A percentile compares a stretch with the other conserved stretches of the same genome.
These are phyloP conservation scores for Rhexocercosporidium sp. DNA, from an alignment of 2,329 filamentous ascomycete genomes.

Conservation along the genomic window DNA sequence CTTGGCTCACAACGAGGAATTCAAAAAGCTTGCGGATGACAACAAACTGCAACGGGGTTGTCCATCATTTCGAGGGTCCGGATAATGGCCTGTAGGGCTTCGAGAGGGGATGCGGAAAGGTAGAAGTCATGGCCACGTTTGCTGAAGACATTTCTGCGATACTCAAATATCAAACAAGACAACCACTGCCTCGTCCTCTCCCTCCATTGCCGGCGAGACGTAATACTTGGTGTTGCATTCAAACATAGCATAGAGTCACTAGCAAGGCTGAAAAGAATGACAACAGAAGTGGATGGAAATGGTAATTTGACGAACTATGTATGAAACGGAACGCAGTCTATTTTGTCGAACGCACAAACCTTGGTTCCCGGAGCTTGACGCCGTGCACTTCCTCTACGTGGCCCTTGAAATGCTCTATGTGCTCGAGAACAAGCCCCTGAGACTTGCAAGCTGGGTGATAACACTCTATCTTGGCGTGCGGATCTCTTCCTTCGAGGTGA, in stretches of 20 bases:
- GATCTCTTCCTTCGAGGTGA: too few relatives aligned
- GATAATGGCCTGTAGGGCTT: too few relatives aligned
- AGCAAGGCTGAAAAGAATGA: background rate
- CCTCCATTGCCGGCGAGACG: too few relatives aligned
- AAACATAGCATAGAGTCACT: too few relatives aligned
- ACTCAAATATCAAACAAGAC: background rate
- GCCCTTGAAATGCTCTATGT: conserved; percentile 31
- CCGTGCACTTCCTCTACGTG: conserved; percentile 25
- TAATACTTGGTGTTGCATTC: too few relatives aligned
- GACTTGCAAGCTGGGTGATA: conserved; percentile 18
- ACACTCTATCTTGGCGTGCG: background rate
- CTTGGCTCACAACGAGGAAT: too few relatives aligned
- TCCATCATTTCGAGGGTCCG: too few relatives aligned
- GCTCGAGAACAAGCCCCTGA: conserved; percentile 25
- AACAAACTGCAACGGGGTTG: too few relatives aligned
- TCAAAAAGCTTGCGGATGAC: too few relatives aligned
- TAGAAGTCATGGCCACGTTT: too few relatives aligned
- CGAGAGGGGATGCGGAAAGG: too few relatives aligned
- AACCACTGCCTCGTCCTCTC: background rate
- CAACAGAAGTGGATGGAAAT: background rate
- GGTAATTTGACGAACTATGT: background rate
- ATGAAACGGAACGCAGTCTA: background rate
- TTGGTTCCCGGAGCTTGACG: conserved; percentile 23
- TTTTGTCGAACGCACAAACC: conserved; percentile 15
- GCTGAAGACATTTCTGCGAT: too few relatives aligned